These are phyloP conservation scores for Theobroma cacao DNA, from an alignment of 345 rosid species.

Conservation along the genomic window DNA sequence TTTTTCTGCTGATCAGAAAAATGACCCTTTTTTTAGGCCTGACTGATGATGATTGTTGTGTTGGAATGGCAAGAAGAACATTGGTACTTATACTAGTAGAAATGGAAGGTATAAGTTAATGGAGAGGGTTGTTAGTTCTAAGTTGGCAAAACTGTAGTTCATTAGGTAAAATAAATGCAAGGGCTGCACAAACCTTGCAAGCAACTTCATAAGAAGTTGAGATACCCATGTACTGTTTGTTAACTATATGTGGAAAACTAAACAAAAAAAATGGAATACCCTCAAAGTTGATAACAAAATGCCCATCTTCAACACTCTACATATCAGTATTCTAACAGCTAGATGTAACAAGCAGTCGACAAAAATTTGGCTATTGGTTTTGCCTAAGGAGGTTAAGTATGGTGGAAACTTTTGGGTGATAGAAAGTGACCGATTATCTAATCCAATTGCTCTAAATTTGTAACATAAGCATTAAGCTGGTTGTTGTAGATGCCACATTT, in stretches of 20 bases:
- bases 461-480: not conserved
- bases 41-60: not conserved
- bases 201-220: constrained; percentile 25
- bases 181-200: constrained; percentile 19
- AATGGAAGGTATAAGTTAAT: not conserved
- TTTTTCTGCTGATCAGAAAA: not conserved
- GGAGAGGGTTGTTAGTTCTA: not conserved
- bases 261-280: not conserved
- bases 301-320: not conserved
- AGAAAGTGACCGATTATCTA: not conserved
- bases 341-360: not conserved
- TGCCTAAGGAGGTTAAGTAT: not conserved
- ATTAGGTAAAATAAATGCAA: constrained; percentile 15
- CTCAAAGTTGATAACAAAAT: not conserved
- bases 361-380: not conserved
- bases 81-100: constrained; percentile 11
- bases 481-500: not conserved
- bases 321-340: not conserved
- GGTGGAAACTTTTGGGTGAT: not conserved
- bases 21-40: not conserved
- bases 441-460: not conserved
- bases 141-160: constrained; percentile 8
- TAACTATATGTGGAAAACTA: not conserved
- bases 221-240: constrained; percentile 15
- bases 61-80: not conserved